Evolutionary conservation across 208 protist genomes (phyloP).

Genomic region (Entamoeba moshkovskii): DNA sequence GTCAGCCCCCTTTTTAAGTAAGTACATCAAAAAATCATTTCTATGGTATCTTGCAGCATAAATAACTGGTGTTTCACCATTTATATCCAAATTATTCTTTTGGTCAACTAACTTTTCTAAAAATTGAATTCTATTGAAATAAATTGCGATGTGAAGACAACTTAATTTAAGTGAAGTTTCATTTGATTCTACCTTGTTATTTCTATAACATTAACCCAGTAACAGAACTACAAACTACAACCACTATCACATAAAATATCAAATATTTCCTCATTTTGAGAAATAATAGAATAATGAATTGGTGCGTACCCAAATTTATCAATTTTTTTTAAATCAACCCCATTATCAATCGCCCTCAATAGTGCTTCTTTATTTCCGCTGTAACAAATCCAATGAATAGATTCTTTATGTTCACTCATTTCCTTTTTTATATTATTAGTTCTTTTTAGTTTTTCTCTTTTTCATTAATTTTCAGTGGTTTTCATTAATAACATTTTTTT

Average conservation of each 20-base stretch:
- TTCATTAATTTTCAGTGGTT: too few species aligned
- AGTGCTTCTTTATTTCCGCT: background rate
- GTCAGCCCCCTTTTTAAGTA: background rate
- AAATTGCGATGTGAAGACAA: background rate
- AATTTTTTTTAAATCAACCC: background rate
- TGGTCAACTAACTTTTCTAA: background rate
- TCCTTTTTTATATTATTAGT: background rate
- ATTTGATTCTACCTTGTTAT: background rate
- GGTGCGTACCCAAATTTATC: background rate
- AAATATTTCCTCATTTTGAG: background rate
- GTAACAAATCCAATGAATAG: background rate
- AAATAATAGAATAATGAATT: background rate
- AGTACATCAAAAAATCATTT: background rate
- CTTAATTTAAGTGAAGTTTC: background rate
- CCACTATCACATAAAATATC: background rate
- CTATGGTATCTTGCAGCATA: background rate
- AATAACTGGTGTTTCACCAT: background rate
- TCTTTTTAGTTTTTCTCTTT: background rate
- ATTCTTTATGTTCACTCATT: background rate
- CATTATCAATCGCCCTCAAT: background rate
- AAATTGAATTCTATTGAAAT: background rate
- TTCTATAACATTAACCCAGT: background rate
- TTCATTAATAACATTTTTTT: too few species aligned
- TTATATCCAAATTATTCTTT: background rate
- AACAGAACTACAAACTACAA: background rate